Percentiles rank a stretch among this genome's conserved stretches.
phyloP scores from a whole-genome alignment of 352 stramenopile genomes.

The Globisporangium nagaii region DNA sequence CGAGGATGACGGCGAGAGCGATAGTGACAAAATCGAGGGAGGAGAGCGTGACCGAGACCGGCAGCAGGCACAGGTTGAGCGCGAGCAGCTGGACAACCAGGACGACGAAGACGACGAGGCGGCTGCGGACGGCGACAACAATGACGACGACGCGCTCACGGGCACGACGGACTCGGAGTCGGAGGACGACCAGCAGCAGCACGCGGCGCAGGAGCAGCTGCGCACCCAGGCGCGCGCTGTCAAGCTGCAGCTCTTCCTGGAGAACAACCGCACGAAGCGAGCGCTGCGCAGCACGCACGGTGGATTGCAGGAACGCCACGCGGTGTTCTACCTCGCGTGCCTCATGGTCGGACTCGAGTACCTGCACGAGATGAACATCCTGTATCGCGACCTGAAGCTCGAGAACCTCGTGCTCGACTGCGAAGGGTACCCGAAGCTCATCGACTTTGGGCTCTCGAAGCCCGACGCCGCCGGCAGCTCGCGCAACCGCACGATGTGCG shows the following conservation, averaged over 20 bases:
- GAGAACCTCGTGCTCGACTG: conserved; percentile 85
- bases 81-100: conserved; percentile 7
- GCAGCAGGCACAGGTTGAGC: conserved; percentile 3
- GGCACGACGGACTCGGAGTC: conserved; percentile 37
- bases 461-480: conserved; percentile 35
- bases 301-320: conserved; percentile 82
- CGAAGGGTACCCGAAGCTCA: conserved; percentile 81
- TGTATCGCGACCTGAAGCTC: conserved; percentile 86
- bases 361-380: conserved; percentile 45
- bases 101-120: conserved; percentile 12
- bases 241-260: conserved; percentile 20
- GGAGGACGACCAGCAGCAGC: conserved; percentile 21
- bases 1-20: conserved; percentile 8
- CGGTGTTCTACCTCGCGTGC: conserved; percentile 94
- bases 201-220: conserved; percentile 4
- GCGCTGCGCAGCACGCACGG: conserved; percentile 27
- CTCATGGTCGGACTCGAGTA: conserved; percentile 90
- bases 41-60: conserved; percentile 14
- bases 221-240: background rate
- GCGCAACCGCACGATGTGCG: conserved; percentile 48
- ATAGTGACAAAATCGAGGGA: conserved; percentile 11
- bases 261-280: conserved; percentile 36
- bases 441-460: conserved; percentile 73
- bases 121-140: background rate
- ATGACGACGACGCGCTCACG: conserved; percentile 14